A percentile compares a stretch with the other conserved stretches of the same genome.
These are phyloP conservation scores for Jacaranda mimosifolia DNA, from an alignment of 257 asterid genomes.

Conservation along the genomic window DNA sequence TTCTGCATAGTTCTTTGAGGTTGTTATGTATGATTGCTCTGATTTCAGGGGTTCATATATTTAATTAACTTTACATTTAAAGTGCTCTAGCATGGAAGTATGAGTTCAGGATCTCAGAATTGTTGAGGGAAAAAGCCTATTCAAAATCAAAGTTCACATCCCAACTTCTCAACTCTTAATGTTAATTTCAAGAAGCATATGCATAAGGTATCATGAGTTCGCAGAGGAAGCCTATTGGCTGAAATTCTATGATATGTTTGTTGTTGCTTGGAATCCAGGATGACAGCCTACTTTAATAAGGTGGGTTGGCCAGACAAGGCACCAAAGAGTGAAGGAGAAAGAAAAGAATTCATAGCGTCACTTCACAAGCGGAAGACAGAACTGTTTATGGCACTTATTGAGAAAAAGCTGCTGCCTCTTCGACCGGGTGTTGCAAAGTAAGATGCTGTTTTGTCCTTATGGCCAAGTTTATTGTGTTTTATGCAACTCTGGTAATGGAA, in stretches of 20 bases:
- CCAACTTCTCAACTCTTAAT: not conserved
- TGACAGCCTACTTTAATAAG: conserved; percentile 94
- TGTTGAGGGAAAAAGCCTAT: no score
- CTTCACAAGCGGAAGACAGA: conserved; percentile 95
- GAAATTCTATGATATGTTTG: conserved; percentile 1
- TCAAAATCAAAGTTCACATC: no score
- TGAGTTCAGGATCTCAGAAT: not conserved
- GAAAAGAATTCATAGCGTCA: conserved; percentile 82
- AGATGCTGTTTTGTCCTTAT: conserved; percentile 29
- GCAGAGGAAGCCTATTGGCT: not conserved
- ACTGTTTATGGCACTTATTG: conserved; percentile 88
- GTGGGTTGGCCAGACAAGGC: conserved; percentile 98
- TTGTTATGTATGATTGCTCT: conserved; percentile 18
- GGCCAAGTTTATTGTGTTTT: not conserved
- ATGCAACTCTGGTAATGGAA: no score
- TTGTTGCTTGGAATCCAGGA: conserved; percentile 53
- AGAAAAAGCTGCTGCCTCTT: conserved; percentile 91
- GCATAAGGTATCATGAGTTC: conserved; percentile 10
- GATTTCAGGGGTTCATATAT: not conserved
- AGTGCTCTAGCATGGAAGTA: not conserved
- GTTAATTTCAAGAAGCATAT: conserved; percentile 16
- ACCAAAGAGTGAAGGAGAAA: conserved; percentile 78
- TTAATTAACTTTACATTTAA: not conserved
- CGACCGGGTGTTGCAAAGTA: conserved; percentile 97
- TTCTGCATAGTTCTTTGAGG: conserved; percentile 12